Percentiles rank a stretch among this genome's conserved stretches.
Conservation (phyloP, 441 rosid species). For the Populus hybrid region DNA sequence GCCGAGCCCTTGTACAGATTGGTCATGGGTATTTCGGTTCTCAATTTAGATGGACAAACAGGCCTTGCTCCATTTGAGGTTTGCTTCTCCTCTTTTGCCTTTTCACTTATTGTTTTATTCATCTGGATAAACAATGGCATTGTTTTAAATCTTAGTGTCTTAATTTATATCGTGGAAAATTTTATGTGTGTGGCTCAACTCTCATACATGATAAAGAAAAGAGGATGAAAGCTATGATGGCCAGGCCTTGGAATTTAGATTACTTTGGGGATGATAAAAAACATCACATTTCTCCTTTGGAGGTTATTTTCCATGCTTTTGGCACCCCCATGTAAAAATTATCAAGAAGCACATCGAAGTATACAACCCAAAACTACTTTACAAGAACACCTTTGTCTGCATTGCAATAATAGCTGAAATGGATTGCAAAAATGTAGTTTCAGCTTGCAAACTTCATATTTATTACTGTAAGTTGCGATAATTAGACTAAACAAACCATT, state of each 20-base stretch:
- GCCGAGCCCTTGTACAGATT: conserved; percentile 87
- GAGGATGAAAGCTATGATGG: neutral
- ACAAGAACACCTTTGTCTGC: no score
- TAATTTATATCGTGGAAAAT: no score
- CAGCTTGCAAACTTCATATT: neutral
- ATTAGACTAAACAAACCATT: neutral
- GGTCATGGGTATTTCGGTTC: conserved; percentile 73
- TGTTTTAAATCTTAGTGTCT: no score
- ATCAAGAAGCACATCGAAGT: neutral
- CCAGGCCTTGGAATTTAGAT: neutral
- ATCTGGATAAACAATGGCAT: no score
- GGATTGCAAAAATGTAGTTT: no score
- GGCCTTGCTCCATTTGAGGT: conserved; percentile 39
- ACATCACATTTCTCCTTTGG: neutral
- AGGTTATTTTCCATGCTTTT: neutral
- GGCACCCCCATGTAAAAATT: neutral
- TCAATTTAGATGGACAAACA: conserved; percentile 67
- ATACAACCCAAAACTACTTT: no score
- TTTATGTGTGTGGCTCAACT: no score
- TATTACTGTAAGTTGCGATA: neutral
- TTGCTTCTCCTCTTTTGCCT: no score
- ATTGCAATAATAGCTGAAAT: no score
- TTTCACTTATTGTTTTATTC: no score
- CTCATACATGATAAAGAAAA: no score
- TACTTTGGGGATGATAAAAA: neutral